Conservation (phyloP, 208 protist species). For the Endotrypanum monterogeii region DNA sequence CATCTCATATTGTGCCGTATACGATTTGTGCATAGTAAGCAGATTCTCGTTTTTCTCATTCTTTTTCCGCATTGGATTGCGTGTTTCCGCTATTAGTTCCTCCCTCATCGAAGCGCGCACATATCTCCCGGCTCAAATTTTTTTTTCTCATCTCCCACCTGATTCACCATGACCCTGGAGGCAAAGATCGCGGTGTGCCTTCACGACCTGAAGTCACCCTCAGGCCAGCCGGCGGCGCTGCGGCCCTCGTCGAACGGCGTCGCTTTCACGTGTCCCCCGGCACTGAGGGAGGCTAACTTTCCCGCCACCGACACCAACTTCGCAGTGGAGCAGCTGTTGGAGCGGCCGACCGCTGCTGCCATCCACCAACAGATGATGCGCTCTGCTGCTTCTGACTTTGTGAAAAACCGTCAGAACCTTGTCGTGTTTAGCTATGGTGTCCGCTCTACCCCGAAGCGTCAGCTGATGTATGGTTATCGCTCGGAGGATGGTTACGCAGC, state of each 20-base stretch:
- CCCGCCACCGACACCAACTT: constrained; percentile 70
- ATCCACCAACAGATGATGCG: constrained; percentile 40
- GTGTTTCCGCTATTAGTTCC: not conserved
- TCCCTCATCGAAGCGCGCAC: not conserved
- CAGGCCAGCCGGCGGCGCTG: constrained; percentile 43
- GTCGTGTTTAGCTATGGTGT: constrained; percentile 88
- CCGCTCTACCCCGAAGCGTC: constrained; percentile 80
- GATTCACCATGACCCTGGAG: constrained; percentile 48
- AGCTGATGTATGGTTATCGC: constrained; percentile 77
- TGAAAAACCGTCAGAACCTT: constrained; percentile 68
- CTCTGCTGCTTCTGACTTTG: constrained; percentile 53
- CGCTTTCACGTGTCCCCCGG: constrained; percentile 54
- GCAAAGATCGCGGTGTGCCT: constrained; percentile 71
- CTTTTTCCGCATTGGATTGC: not conserved
- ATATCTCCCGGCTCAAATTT: not conserved
- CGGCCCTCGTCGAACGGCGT: constrained; percentile 52
- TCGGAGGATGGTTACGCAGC: constrained; percentile 67
- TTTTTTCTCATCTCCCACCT: not conserved
- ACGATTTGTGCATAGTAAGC: not conserved
- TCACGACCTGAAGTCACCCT: constrained; percentile 51
- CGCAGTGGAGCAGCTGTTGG: constrained; percentile 56
- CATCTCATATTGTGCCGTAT: not conserved
- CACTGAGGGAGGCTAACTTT: constrained; percentile 67
- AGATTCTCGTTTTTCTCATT: not conserved
- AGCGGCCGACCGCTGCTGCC: constrained; percentile 40